A percentile compares a stretch with the other conserved stretches of the same genome.
Conservation (phyloP, 352 stramenopile species). For the Pythium brachiatum region DNA sequence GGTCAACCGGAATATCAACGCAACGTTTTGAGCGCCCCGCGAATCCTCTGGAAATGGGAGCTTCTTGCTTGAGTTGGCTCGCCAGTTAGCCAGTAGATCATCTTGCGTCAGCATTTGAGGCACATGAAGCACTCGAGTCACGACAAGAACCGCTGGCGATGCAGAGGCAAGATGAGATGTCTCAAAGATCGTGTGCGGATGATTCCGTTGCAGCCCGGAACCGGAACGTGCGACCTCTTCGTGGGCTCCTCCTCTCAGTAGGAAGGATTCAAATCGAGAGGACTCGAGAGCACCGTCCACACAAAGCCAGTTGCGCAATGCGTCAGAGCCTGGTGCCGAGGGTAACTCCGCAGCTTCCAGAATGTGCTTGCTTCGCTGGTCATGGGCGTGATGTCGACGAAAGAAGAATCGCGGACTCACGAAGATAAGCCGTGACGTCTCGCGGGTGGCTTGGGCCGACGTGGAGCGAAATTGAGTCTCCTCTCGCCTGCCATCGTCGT, state of each 20-base stretch:
- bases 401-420: conserved; percentile 11
- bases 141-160: conserved; percentile 10
- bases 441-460: not conserved
- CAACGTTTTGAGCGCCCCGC: conserved; percentile 13
- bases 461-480: not conserved
- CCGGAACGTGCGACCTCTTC: not conserved
- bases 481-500: not conserved
- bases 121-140: conserved; percentile 11
- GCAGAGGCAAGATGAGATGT: conserved; percentile 5
- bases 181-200: conserved; percentile 15
- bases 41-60: conserved; percentile 24
- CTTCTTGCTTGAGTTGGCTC: conserved; percentile 6
- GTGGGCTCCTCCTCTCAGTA: not conserved
- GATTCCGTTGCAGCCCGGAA: not conserved
- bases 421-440: conserved; percentile 6
- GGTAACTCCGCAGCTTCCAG: not conserved
- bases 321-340: not conserved
- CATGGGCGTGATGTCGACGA: not conserved
- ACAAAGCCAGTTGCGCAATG: conserved; percentile 12
- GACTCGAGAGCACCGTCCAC: conserved; percentile 14
- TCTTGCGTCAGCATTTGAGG: not conserved
- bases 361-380: not conserved
- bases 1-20: conserved; percentile 13
- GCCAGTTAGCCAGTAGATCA: conserved; percentile 17
- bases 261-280: not conserved